Base-by-base conservation (phyloP, 2,329 filamentous ascomycete genomes). In the Onygenales sp. region DNA sequence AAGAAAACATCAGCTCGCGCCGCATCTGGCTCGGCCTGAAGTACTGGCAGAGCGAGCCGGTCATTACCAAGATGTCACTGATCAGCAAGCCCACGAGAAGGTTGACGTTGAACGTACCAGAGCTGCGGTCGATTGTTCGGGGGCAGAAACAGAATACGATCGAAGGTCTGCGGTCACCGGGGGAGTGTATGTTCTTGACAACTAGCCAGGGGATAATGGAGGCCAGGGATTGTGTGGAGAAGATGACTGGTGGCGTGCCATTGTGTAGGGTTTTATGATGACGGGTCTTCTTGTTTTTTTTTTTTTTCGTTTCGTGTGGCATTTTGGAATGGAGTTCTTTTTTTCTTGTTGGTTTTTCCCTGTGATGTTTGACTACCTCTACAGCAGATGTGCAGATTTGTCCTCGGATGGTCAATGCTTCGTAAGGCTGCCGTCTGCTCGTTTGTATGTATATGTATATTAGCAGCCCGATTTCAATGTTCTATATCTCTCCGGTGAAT, bases 21-120 rank as follows among this genome's bases (percentile, higher is more conserved):
- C 79, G 91, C 56, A 74, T 96, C 60, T 96, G 91, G 91, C 72
- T 96, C 10, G 89, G 89, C 1, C 75, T 95, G 64, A 95, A 95
- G 75, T 95, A 95, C 79, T 88, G 82, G 81, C 83, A 90, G 61
- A 86, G 86, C 65, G 78, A 84, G 69, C 89, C 91, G 5, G 89
- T 95, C 21, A 72, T 96, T 60, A 77, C 76, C 57, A 78, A 81
- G 59, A 78, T 92, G 63, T 69, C 71, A 48, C 69, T 86, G 65
- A 75, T 95, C 56, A 86, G 81, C 64, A 92, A 85, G 70, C 86
- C 89, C 8, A 91, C 81, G 63, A 79, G 89, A 59, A 72, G 82
- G 61, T 79, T 94, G 66, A 86, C 79, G 61, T 76, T 89, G 57
- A 77, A 82, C 50, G 76, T 85, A 27, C 58, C 72, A 13, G 79